Conservation (phyloP, 192 early-diverging fungal species). For the Coemansia sp. region DNA sequence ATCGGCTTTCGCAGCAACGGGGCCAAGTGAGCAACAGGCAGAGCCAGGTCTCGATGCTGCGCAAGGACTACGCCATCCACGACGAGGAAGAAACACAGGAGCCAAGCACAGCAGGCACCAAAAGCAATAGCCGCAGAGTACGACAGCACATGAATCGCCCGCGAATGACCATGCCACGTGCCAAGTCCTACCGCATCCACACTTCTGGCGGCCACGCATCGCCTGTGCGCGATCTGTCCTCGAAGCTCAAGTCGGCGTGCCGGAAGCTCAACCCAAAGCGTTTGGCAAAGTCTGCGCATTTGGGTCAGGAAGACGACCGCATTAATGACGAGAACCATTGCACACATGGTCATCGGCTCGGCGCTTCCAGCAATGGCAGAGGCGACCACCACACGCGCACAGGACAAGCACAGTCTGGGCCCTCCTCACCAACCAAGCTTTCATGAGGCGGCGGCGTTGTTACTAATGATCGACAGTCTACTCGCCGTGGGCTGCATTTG, state of each 20-base stretch:
- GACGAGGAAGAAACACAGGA: constrained; percentile 17
- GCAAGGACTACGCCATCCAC: constrained; percentile 50
- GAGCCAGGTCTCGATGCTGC: constrained; percentile 42
- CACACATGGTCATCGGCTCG: background rate
- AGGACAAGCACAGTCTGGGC: background rate
- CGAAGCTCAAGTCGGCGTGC: constrained; percentile 49
- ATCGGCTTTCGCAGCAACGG: constrained; percentile 44
- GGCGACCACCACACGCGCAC: background rate
- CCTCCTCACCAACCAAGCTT: background rate
- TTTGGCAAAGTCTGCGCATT: constrained; percentile 16
- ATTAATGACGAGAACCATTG: background rate
- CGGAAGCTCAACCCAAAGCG: constrained; percentile 49
- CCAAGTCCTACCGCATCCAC: constrained; percentile 31
- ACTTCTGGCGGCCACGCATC: constrained; percentile 13
- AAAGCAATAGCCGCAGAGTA: background rate
- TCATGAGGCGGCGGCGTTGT: background rate
- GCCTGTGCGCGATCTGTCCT: constrained; percentile 42
- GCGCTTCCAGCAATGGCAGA: background rate
- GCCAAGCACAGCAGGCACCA: background rate
- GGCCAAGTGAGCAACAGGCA: constrained; percentile 24
- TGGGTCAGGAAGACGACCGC: background rate
- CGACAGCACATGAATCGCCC: constrained; percentile 30
- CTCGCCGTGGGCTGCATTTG: too few relatives aligned
- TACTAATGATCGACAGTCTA: too few relatives aligned
- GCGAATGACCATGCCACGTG: constrained; percentile 9